A percentile compares a stretch with the other conserved stretches of the same genome.
Evolutionary conservation across 805 yeast genomes (phyloP).

Genomic region (Wickerhamiella bombiphila): DNA sequence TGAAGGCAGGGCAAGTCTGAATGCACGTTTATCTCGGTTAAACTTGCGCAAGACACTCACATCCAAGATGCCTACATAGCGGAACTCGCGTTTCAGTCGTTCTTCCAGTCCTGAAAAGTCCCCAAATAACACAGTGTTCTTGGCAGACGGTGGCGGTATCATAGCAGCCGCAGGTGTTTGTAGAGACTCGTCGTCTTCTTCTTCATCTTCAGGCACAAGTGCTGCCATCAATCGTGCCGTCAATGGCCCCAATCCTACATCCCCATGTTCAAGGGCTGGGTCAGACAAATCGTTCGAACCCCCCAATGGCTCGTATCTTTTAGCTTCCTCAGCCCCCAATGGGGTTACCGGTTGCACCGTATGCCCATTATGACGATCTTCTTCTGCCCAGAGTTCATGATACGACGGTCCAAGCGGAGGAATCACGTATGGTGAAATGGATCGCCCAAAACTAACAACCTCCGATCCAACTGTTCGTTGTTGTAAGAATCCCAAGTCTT

Average conservation of each 20-base stretch:
- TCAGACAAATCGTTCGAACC: constrained; percentile 10
- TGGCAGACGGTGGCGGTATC: constrained; percentile 16
- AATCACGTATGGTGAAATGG: constrained; percentile 48
- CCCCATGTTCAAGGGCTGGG: constrained; percentile 44
- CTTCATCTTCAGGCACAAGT: constrained; percentile 30
- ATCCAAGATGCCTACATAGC: constrained; percentile 72
- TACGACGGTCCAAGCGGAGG: constrained; percentile 80
- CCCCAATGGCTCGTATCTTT: constrained; percentile 12
- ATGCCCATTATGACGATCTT: constrained; percentile 37
- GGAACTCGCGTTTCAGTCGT: constrained; percentile 69
- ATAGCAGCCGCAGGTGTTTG: constrained; percentile 2
- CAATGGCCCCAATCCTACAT: constrained; percentile 79
- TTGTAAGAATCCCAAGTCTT: constrained; percentile 62
- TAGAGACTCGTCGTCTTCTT: constrained; percentile 18
- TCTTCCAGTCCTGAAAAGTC: constrained; percentile 80
- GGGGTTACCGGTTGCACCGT: constrained; percentile 1
- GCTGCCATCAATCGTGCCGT: constrained; percentile 76
- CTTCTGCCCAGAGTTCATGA: constrained; percentile 74
- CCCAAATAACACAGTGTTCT: constrained; percentile 31
- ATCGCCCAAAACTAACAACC: constrained; percentile 19
- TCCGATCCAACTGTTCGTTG: constrained; percentile 36
- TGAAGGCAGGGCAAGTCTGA: constrained; percentile 14
- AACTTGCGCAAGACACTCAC: constrained; percentile 21
- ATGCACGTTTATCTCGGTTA: constrained; percentile 19
- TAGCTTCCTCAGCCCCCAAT: constrained; percentile 4